Evolutionary conservation across 805 yeast species (phyloP), one percentile per base, ranked within the genome.

Genomic region (Yarrowia yakushimensis): DNA sequence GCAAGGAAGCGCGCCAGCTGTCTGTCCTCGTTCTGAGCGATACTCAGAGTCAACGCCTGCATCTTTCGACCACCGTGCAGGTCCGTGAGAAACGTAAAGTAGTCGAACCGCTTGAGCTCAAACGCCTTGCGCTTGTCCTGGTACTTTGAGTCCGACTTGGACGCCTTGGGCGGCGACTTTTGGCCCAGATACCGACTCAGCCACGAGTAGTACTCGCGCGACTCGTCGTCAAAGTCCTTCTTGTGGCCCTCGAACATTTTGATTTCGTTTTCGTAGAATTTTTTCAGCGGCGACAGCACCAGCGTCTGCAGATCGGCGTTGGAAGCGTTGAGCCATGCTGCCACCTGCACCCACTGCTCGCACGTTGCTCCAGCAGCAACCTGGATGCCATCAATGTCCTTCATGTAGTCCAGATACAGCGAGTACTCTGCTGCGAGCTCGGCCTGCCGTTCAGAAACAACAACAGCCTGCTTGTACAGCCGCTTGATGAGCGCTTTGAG

Each of bases 181-280:
- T 69, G 70, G 13, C 78, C 66, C 23, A 78, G 68, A 62, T 78
- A 78, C n/a, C 79, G 68, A 13, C 78, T 71, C 55, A 78, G 71
- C 79, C 80, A 78, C 33, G 78, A 70, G 65, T 78, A 78, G 66
- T 77, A 78, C 65, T 77, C 79, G 27, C 72, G 67, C 17, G 78
- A 74, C 57, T 76, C 78, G 50, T 78, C 81, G 60, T 78, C 81
- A 67, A 78, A 78, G 46, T 78, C 80, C 33, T 76, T 71, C 60
- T 77, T 77, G 45, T 75, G 71, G 25, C 65, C 59, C 31, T 77
- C 81, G 45, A 75, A 75, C 15, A 71, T 55, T 66, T 78, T 78
- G 65, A 78, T 73, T 31, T 78, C 81, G 52, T 64, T 68, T 27
- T 78, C 81, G 67, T 78, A 78, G 23, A 76, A 66, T 61, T 68